A percentile compares a stretch with the other conserved stretches of the same genome.
Conservation (phyloP, 2,329 filamentous ascomycete species). For the Trichoderma sp. region DNA sequence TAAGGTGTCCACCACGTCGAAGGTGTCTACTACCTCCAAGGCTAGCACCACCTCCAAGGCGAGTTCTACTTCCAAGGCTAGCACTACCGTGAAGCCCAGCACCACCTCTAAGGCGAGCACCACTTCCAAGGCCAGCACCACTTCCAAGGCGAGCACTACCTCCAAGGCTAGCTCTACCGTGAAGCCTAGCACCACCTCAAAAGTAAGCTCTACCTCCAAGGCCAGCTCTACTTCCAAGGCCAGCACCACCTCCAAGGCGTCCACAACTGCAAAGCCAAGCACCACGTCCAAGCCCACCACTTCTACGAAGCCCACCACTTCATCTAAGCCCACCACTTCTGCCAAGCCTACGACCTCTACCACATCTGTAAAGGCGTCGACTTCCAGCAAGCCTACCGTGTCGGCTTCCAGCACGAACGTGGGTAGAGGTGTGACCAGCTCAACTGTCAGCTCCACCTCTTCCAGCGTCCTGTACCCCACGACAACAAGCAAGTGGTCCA, state of each 20-base stretch:
- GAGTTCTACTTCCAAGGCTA: neutral
- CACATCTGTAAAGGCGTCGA: constrained; percentile 9
- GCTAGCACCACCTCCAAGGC: neutral
- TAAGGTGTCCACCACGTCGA: neutral
- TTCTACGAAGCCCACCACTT: neutral
- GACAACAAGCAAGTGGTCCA: constrained; percentile 17
- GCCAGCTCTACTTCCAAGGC: neutral
- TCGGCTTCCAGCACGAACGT: neutral
- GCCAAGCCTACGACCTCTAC: constrained; percentile 11
- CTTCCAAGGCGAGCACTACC: neutral
- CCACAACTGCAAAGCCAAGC: neutral
- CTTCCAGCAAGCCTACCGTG: neutral
- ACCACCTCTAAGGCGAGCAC: neutral
- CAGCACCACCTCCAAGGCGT: constrained; percentile 14
- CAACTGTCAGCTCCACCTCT: neutral
- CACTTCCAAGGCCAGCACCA: neutral
- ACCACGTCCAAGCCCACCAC: neutral
- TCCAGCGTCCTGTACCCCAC: constrained; percentile 4
- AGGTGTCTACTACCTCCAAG: constrained; percentile 19
- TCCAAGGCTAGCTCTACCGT: neutral
- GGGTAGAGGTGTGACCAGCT: neutral
- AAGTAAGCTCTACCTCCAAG: neutral
- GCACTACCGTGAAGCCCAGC: neutral
- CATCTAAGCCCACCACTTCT: neutral
- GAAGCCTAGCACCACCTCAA: neutral